Evolutionary conservation across 345 rosid genomes (phyloP).

Genomic region (Nephelium lappaceum): DNA sequence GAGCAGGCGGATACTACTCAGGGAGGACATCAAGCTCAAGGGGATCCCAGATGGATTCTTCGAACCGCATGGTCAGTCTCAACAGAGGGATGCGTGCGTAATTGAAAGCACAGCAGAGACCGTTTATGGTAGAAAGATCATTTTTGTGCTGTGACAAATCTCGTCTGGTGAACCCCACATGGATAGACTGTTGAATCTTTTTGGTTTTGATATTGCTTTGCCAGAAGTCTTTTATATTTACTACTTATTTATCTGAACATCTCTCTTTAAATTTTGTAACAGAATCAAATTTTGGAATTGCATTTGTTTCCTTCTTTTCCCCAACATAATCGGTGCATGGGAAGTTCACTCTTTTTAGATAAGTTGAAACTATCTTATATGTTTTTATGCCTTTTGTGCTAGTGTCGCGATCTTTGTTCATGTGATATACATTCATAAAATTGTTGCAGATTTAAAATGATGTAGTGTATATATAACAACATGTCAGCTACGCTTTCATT

Average conservation of each 20-base stretch:
- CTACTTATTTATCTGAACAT: not conserved
- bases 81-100: slow-evolving; percentile 54
- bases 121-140: not conserved
- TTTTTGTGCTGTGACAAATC: not conserved
- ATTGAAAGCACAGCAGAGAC: not conserved
- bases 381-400: too few species aligned
- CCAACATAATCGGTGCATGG: too few species aligned
- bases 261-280: not conserved
- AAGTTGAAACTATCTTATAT: too few species aligned
- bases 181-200: not conserved
- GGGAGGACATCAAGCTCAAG: slow-evolving; percentile 43
- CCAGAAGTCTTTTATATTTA: not conserved
- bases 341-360: too few species aligned
- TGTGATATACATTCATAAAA: too few species aligned
- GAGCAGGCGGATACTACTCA: slow-evolving; percentile 53
- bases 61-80: slow-evolving; percentile 75
- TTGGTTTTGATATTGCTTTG: not conserved
- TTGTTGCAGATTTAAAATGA: too few species aligned
- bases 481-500: too few species aligned
- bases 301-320: not conserved
- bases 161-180: not conserved
- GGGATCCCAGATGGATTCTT: slow-evolving; percentile 58
- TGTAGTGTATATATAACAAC: too few species aligned
- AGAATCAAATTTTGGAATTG: slow-evolving; percentile 10
- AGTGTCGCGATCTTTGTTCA: too few species aligned